These are phyloP conservation scores for Ceratobasidium sp. DNA, from an alignment of 1,284 basidiomycete genomes.

Conservation along the genomic window DNA sequence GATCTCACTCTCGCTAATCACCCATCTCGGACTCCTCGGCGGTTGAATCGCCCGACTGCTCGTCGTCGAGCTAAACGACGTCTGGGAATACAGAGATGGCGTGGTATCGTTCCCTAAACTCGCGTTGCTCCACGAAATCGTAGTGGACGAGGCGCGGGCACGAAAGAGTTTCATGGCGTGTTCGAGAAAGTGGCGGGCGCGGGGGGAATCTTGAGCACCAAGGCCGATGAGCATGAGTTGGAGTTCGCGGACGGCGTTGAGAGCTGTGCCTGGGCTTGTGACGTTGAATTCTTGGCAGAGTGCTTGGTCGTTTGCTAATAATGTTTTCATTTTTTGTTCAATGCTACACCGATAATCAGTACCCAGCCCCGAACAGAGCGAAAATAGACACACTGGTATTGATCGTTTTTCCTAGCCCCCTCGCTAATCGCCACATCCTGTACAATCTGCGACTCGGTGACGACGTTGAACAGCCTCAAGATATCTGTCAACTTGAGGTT, in stretches of 20 bases:
- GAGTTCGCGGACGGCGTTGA: conserved; percentile 33
- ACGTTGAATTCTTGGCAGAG: conserved; percentile 33
- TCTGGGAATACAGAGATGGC: conserved; percentile 30
- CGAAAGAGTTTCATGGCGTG: conserved; percentile 34
- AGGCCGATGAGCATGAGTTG: conserved; percentile 34
- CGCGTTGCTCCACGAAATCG: neutral
- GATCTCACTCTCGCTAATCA: conserved; percentile 39
- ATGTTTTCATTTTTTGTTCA: conserved; percentile 30
- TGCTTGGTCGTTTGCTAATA: conserved; percentile 29
- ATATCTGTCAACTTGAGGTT: conserved; percentile 38
- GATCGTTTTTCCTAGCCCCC: conserved; percentile 38
- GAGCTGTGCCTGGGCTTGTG: conserved; percentile 29
- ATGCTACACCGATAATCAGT: conserved; percentile 3
- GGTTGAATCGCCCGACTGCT: neutral
- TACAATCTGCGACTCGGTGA: conserved; percentile 29
- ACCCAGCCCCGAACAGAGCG: neutral
- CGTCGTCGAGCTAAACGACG: conserved; percentile 17
- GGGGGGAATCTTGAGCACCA: conserved; percentile 29
- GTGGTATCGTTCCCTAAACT: conserved; percentile 4
- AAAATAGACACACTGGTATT: conserved; percentile 24
- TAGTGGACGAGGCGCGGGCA: conserved; percentile 7
- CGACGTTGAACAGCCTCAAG: conserved; percentile 26
- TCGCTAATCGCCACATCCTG: conserved; percentile 38
- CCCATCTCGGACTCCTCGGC: conserved; percentile 20
- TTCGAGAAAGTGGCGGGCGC: conserved; percentile 36